Evolutionary conservation across 805 yeast genomes (phyloP), one percentile per base, ranked within the genome.

Genomic region (Ogataea corticis): DNA sequence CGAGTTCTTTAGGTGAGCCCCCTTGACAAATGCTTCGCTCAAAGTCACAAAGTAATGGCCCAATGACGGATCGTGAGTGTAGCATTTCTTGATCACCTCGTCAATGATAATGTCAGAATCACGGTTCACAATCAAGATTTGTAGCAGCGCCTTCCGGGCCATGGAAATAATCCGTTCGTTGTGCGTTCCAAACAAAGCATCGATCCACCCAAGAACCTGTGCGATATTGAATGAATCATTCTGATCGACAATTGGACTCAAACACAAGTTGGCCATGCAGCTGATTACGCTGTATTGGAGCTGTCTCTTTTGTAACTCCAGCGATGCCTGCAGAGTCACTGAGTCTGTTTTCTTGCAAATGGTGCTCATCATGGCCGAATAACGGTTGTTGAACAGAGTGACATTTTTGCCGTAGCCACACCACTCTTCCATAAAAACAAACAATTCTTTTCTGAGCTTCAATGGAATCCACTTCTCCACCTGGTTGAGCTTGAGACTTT

Each of bases 351-450:
- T 59, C 7, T 58, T 57, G 10, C 61, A 46, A 3, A 58, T 67
- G 11, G 66, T 70, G 33, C 69, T 70, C 14, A 80, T 72, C 80
- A 83, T 83, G 1, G 66, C 54, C 4, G 68, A 61, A 52, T 89
- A 89, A 36, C 97, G 71, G 33, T 84, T 85, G 25, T 80, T 81
- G 2, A 89, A 78, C 2, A 82, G 58, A 1, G 71, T 59, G 7
- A 79, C 74, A 18, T 81, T 71, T 42, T 79, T 83, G 2, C 98
- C 97, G 64, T 80, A 81, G 0, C 96, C 96, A 63, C 97, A 90
- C 99, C 99, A 94, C 61, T 88, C 96, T 53, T 87, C 91, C 45
- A 94, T 69, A 57, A 79, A 85, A 37, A 82, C 79, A 68, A 89
- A 91, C 50, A 95, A 86, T 2, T 87, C 85, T 25, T 86, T 81